phyloP scores from a whole-genome alignment of 2,329 filamentous ascomycete species.

The Colletotrichum sp. region DNA sequence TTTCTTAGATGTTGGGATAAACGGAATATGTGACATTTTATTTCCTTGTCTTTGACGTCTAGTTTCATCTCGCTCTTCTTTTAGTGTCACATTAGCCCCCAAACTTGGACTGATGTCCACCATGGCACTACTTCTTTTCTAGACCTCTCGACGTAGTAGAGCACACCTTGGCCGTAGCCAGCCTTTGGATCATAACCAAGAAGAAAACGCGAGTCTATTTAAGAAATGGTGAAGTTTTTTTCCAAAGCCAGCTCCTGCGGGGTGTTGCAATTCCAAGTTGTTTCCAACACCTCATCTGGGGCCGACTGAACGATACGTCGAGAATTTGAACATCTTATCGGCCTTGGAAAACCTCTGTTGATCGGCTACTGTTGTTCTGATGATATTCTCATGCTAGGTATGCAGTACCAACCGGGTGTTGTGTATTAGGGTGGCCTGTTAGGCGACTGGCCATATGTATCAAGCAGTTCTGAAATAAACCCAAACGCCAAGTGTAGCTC shows the following conservation, averaged over 20 bases:
- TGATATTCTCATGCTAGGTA: background rate
- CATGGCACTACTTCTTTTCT: background rate
- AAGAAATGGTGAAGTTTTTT: background rate
- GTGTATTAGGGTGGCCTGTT: background rate
- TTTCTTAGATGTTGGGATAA: background rate
- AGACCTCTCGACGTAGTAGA: background rate
- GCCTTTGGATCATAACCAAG: background rate
- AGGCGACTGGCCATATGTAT: background rate
- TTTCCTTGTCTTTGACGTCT: background rate
- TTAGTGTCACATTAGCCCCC: background rate
- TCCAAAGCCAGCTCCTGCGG: background rate
- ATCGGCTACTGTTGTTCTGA: background rate
- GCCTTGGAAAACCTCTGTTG: background rate
- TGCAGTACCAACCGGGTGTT: background rate
- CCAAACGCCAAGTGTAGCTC: background rate
- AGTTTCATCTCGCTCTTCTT: background rate
- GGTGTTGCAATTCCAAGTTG: background rate
- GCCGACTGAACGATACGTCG: background rate
- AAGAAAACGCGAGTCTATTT: background rate
- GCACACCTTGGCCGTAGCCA: background rate
- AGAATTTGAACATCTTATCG: background rate
- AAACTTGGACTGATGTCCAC: background rate
- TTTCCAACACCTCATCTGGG: background rate
- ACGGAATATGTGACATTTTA: background rate
- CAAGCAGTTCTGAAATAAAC: background rate